Base-by-base conservation (phyloP, 192 early-diverging fungal genomes). In the Dissophora globulifera region DNA sequence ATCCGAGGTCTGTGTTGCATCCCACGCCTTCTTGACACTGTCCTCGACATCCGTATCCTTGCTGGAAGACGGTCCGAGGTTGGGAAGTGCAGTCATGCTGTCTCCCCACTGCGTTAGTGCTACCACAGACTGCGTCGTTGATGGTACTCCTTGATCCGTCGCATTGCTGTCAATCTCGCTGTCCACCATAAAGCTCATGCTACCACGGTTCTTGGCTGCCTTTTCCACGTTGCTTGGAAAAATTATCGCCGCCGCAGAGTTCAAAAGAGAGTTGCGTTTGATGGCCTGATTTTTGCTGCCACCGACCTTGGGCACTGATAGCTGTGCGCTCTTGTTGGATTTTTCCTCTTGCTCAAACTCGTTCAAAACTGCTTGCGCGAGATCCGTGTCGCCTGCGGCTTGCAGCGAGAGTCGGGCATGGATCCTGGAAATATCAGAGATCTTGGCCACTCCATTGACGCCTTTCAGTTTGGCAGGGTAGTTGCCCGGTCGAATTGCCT, bases 131-230 rank as follows among this genome's bases (percentile, higher is more conserved):
- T 48, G 52, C 8, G 7, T n/a, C n/a, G n/a, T n/a, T n/a, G n/a
- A n/a, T n/a, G n/a, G n/a, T n/a, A n/a, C n/a, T n/a, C n/a, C n/a
- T n/a, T n/a, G n/a, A 26, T 45, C 32, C 8, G 35, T 13, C 12
- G 49, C 29, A 25, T 4, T 17, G 50, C 50, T 20, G 12, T 75
- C 71, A 13, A 76, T 76, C 43, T 76, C 72, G 20, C 62, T 66
- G 9, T 76, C 72, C 1, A 76, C 72, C 72, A 76, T 76, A 29
- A 76, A 76, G 20, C 72, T 76, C 57, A 76, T 54, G 27, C 72
- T 76, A 19, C 72, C 71, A 6, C 72, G 57, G 35, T 76, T 76
- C 45, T 43, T 57, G 38, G 72, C 72, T 13, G 72, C 72, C 46
- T 67, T 45, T 23, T 76, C 72, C 4, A 76, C 72, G 50, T 56